Base-by-base conservation (phyloP, 495 filamentous ascomycete genomes). In the Sporormia fimetaria region DNA sequence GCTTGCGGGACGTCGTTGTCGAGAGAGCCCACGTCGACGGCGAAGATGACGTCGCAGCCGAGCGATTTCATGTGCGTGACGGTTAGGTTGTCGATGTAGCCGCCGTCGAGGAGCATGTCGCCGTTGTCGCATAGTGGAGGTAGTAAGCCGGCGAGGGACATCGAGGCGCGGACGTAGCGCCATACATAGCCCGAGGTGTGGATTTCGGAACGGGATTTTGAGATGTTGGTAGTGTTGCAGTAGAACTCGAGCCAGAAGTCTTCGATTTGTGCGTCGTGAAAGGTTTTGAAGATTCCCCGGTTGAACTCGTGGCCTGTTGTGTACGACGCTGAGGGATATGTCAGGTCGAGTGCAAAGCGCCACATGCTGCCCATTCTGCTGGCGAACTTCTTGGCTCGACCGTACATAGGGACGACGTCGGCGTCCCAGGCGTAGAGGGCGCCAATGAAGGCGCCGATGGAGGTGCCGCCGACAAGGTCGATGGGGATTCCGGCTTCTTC, bases 201-300 rank as follows among this genome's bases (percentile, higher is more conserved):
- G 59, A 87, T 84, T 57, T 96, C 87, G 3, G 75, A 74, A 6
- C 87, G 75, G 25, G 78, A 85, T 54, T 87, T 87, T 63, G 76
- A 83, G 64, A 98, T 96, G 54, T 94, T 96, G 18, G 92, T 96
- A 0, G 87, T 95, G 59, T 98, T 98, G 69, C 92, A 96, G 67
- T 96, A 98, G 63, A 87, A 98, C 44, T 93, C 85, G 11, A 98
- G 74, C 90, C 90, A 96, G 58, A 96, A 95, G 58, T 96, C 92
- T 63, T 98, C 90, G 39, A 98, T 96, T 59, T 95, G 90, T 25
- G 81, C 80, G 46, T 93, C 83, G 6, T 86, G 88, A 60, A 98
- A 94, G 0, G 90, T 86, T 63, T 96, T 96, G 74, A 96, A 98
- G 55, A 98, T 95, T 8, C 92, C 92, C 3, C 90, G 83, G 57